A percentile compares a stretch with the other conserved stretches of the same genome.
Conservation (phyloP, 768 basidiomycete species). For the Lactarius deliciosus region DNA sequence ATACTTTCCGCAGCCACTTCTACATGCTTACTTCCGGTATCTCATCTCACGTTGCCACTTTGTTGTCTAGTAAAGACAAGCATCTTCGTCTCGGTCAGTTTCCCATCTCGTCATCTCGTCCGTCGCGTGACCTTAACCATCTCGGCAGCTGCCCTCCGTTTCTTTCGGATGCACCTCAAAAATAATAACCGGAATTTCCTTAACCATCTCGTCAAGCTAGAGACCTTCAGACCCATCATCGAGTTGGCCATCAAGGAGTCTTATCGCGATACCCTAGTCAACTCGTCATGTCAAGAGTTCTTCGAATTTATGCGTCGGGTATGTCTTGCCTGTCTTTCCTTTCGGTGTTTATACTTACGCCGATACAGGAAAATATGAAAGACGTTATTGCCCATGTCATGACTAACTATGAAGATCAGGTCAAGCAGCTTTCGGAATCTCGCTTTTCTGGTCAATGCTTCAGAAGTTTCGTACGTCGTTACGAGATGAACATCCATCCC, state of each 20-base stretch:
- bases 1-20: conserved; percentile 90
- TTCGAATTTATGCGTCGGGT: conserved; percentile 91
- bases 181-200: conserved; percentile 77
- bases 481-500: conserved; percentile 92
- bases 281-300: conserved; percentile 93
- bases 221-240: conserved; percentile 79
- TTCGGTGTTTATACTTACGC: conserved; percentile 18
- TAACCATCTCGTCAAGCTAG: conserved; percentile 77
- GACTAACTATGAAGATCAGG: conserved; percentile 64
- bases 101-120: conserved; percentile 25
- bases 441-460: conserved; percentile 67
- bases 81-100: conserved; percentile 85
- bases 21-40: conserved; percentile 83
- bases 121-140: conserved; percentile 16
- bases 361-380: conserved; percentile 78
- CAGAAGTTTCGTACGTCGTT: conserved; percentile 68
- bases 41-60: conserved; percentile 65
- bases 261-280: conserved; percentile 85
- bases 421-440: conserved; percentile 62
- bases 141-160: conserved; percentile 79
- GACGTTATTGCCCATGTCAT: conserved; percentile 82
- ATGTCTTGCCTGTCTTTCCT: conserved; percentile 32
- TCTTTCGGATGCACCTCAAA: conserved; percentile 82
- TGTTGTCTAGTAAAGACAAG: conserved; percentile 84
- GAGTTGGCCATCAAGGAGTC: conserved; percentile 84